phyloP scores from a whole-genome alignment of 176 grass and related monocot species.

The Tillandsia leiboldiana region DNA sequence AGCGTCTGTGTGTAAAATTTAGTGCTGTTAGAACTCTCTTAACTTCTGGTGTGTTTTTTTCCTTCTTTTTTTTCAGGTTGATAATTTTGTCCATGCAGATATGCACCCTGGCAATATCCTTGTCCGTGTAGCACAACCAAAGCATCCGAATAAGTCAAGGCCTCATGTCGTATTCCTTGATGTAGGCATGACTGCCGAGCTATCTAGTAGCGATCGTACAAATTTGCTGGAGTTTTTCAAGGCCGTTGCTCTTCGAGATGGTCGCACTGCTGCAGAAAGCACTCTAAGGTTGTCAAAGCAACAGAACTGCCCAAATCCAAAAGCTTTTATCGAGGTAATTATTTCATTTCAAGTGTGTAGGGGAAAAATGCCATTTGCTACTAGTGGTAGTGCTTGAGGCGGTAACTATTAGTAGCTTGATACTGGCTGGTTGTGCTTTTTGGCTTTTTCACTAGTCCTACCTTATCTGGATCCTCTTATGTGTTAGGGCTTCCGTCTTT shows the following conservation, averaged over 20 bases:
- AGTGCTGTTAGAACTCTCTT: not conserved
- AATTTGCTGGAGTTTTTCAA: slow-evolving; percentile 97
- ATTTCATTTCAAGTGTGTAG: not conserved
- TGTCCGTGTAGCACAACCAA: slow-evolving; percentile 57
- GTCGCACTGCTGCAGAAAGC: slow-evolving; percentile 66
- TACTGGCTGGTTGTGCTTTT: not conserved
- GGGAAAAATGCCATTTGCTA: not conserved
- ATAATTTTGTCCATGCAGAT: slow-evolving; percentile 98
- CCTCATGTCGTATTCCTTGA: slow-evolving; percentile 96
- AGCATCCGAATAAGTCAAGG: slow-evolving; percentile 60
- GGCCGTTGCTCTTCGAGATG: slow-evolving; percentile 82
- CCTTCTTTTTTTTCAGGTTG: slow-evolving; percentile 53
- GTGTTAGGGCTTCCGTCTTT: no score
- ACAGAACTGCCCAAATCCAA: slow-evolving; percentile 90
- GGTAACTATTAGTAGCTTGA: not conserved
- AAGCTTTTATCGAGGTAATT: slow-evolving; percentile 89
- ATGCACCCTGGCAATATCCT: slow-evolving; percentile 99
- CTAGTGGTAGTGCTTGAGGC: not conserved
- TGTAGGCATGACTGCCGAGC: slow-evolving; percentile 98
- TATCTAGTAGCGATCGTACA: slow-evolving; percentile 68
- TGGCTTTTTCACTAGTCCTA: not conserved
- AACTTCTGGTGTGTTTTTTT: not conserved
- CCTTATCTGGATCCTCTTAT: not conserved
- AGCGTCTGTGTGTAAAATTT: no score
- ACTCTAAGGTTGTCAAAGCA: slow-evolving; percentile 75